Evolutionary conservation across 2,329 filamentous ascomycete species (phyloP), one percentile per base, ranked within the genome.

Genomic region (Tothia fuscella): DNA sequence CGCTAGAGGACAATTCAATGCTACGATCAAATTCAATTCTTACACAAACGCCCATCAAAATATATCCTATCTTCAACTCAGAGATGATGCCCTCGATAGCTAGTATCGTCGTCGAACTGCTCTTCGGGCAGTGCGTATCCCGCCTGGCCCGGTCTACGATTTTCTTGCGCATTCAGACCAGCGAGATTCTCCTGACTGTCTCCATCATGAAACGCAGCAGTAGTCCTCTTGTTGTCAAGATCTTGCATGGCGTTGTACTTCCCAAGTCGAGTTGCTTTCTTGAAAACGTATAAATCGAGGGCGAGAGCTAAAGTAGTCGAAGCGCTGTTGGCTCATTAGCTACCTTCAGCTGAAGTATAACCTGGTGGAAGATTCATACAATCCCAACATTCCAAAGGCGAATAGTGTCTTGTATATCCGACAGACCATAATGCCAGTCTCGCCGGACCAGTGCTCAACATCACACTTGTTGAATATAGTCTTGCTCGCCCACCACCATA

Each of bases 361-460:
- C 38, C 13, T 42, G 38, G 32, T 9, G 20, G 9, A 12, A 12
- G 10, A 10, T 10, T 57, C 58, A 42, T 48, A 65, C 53, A 64
- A 46, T 16, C 68, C 71, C 22, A 70, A 47, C 21, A 72, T 50
- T 4, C 65, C 62, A 53, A 78, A 78, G 24, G 66, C 59, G 56
- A 74, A 77, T n/a, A 77, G 57, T 9, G 70, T 66, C 56, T 78
- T 78, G 64, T 76, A 78, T 43, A 66, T 59, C 41, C 68, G 57
- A 52, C 74, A 78, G 35, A 78, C 64, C 54, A 66, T 65, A 42
- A 76, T 65, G 3, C 73, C 74, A 3, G 65, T 63, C 1, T 66
- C 61, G 25, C 66, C 67, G n/a, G 65, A 64, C 74, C 74, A 78
- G 52, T 66, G 65, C 16, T 56, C 51, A 3, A 56, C 50, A 33